Evolutionary conservation across 2,329 filamentous ascomycete species (phyloP).

Genomic region (Ascochyta pisi): DNA sequence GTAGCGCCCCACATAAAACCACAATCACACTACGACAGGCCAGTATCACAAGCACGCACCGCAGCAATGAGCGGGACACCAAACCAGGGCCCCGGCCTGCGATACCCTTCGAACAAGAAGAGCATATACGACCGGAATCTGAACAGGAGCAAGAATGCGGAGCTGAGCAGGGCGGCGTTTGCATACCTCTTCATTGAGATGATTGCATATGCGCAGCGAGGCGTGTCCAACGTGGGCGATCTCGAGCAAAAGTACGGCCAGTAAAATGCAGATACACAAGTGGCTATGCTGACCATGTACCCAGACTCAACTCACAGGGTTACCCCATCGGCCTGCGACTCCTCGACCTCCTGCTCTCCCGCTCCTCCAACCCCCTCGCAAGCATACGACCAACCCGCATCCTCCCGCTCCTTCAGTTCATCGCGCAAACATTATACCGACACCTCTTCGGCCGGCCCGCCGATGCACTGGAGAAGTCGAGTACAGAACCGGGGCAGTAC

Average conservation of each 20-base stretch:
- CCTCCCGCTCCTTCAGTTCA: conserved; percentile 90
- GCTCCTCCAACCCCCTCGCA: conserved; percentile 57
- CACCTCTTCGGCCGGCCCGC: conserved; percentile 91
- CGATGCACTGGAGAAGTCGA: conserved; percentile 89
- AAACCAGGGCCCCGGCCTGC: conserved; percentile 63
- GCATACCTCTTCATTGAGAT: conserved; percentile 97
- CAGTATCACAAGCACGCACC: conserved; percentile 19
- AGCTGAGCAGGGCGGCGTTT: conserved; percentile 92
- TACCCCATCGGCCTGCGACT: conserved; percentile 93
- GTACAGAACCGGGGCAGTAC: conserved; percentile 89
- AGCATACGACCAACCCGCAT: conserved; percentile 80
- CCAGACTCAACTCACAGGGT: conserved; percentile 85
- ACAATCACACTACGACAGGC: conserved; percentile 7
- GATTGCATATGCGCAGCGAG: conserved; percentile 90
- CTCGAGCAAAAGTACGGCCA: conserved; percentile 79
- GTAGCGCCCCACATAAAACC: conserved; percentile 15
- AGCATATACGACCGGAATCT: conserved; percentile 97
- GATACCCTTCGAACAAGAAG: conserved; percentile 91
- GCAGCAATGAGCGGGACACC: conserved; percentile 35
- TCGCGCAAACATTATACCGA: conserved; percentile 89
- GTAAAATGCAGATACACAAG: neutral
- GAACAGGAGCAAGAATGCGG: conserved; percentile 85
- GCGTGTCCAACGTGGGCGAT: conserved; percentile 91
- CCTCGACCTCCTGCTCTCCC: conserved; percentile 89
- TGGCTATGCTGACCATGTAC: neutral